Base-by-base conservation (phyloP, 2,329 filamentous ascomycete genomes). In the Colletotrichum shisoi region DNA sequence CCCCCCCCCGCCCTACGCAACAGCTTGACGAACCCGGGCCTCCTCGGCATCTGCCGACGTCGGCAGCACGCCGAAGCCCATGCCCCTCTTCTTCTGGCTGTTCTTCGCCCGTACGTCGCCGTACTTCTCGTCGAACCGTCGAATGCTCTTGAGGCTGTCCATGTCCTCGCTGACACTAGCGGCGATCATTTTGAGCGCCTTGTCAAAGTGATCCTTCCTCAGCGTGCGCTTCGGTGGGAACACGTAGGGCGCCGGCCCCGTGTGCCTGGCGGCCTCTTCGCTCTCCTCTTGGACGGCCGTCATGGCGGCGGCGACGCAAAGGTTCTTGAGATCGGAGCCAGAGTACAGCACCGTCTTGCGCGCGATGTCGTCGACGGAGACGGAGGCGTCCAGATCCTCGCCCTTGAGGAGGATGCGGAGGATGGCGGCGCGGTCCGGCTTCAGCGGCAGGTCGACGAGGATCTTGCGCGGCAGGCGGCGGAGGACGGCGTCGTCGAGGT, bases 91-190 rank as follows among this genome's bases (percentile, higher is more conserved):
- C 73, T 80, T 87, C 74, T 87, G 85, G 71, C 86, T 85, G 27
- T 62, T 68, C 57, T 52, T 61, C 24, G 44, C 44, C 74, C 87
- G 90, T 42, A 90, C 86, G 75, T 97, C 93, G 31, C 95, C 94
- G 76, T 94, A 99, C 76, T 94, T 91, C 79, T 97, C 92, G 75
- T 99, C 95, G 74, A 98, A 99, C 79, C 96, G 96, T 72, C 92
- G 87, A 73, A 99, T 97, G 13, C 92, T 91, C 71, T 88, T 87
- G 69, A 99, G 81, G 39, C 88, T 92, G 56, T 87, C 84, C 94
- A 97, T 98, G 74, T 99, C 94, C 77, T 97, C 94, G 72, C 88
- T 94, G 71, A 97, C 94, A 73, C 92, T 96, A 0, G 95, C 93
- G 63, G 90, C 92, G 71, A 99, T 97, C 78, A 98, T 94, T 73